Evolutionary conservation across 2,329 filamentous ascomycete genomes (phyloP), one percentile per base, ranked within the genome.

Genomic region (Venturia effusa): DNA sequence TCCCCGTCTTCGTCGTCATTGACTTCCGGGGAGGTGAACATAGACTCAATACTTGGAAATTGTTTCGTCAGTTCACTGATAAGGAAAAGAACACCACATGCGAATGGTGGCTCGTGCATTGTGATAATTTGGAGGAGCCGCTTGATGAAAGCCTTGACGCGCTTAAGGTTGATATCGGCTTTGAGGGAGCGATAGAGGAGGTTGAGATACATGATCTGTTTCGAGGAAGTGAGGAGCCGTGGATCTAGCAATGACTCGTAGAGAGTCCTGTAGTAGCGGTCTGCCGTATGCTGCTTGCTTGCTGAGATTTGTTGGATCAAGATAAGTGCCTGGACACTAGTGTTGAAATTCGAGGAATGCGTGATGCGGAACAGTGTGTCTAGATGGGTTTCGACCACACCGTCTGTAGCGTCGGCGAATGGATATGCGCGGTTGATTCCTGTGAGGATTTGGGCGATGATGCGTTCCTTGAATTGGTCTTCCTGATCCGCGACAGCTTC

Each of bases 331-430:
- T 99, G 94, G 43, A 99, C 90, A 72, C 92, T 94, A 0, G 94
- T 99, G 77, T 97, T 99, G 83, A 99, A 97, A 75, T 99, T 99
- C 64, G 93, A 91, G 0, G 93, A 97, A 76, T 99, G 94, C 0
- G 94, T 96, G 70, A 99, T 94, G 70, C 86, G 88, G 82, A 97
- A 99, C 32, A 99, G 83, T 3, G 93, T 97, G 72, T 97, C 89
- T 64, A 99, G 84, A 71, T 99, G 93, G 65, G 88, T 86, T 71
- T 95, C 90, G 68, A 97, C 84, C 81, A 85, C 86, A 54, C 86
- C 84, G 69, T 90, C 86, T 71, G 94, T 90, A 0, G 89, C 86
- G 67, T 88, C 88, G 13, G 92, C 89, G 74, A 97, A 99, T 0
- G 95, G 94, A 69, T 96, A 92, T 10, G 94, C 92, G 68, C 94